phyloP scores from a whole-genome alignment of 352 stramenopile genomes.

The Phytopythium mirpurense region DNA sequence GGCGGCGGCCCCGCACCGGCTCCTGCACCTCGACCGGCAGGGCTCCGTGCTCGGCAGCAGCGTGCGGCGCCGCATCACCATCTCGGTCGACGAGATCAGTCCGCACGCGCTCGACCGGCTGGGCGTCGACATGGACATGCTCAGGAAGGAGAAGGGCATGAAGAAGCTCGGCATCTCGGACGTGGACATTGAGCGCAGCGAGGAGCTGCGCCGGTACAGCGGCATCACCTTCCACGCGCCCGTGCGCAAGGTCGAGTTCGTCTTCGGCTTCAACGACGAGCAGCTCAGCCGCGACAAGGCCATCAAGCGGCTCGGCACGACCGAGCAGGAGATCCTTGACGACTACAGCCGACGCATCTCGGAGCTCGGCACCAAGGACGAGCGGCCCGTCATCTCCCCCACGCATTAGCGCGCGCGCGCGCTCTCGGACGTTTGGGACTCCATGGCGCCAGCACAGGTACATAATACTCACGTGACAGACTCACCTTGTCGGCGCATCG shows the following conservation, averaged over 20 bases:
- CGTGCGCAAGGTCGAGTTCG: conserved; percentile 43
- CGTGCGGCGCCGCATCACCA: conserved; percentile 18
- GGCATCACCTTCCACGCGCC: conserved; percentile 25
- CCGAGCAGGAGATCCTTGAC: conserved; percentile 59
- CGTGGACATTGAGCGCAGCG: conserved; percentile 42
- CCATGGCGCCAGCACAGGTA: too few species aligned
- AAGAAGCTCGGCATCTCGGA: conserved; percentile 74
- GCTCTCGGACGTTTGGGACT: too few species aligned
- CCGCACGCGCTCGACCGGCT: conserved; percentile 46
- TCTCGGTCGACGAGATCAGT: conserved; percentile 28
- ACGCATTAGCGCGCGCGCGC: not conserved
- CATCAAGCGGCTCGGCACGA: conserved; percentile 49
- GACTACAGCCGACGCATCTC: conserved; percentile 51
- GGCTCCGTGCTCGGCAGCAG: not conserved
- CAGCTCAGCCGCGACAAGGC: conserved; percentile 54
- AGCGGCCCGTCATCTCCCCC: not conserved
- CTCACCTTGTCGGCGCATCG: conserved; percentile 6
- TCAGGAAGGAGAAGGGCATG: conserved; percentile 73
- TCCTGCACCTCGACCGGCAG: not conserved
- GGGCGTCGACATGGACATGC: conserved; percentile 51
- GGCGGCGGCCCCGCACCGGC: too few species aligned
- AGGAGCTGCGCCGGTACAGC: conserved; percentile 51
- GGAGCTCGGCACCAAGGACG: conserved; percentile 26
- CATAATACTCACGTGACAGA: conserved; percentile 9
- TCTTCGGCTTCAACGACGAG: conserved; percentile 62